Percentiles rank a stretch among this genome's conserved stretches.
Evolutionary conservation across 2,329 filamentous ascomycete species (phyloP).

Genomic region (Colletotrichum sp.): DNA sequence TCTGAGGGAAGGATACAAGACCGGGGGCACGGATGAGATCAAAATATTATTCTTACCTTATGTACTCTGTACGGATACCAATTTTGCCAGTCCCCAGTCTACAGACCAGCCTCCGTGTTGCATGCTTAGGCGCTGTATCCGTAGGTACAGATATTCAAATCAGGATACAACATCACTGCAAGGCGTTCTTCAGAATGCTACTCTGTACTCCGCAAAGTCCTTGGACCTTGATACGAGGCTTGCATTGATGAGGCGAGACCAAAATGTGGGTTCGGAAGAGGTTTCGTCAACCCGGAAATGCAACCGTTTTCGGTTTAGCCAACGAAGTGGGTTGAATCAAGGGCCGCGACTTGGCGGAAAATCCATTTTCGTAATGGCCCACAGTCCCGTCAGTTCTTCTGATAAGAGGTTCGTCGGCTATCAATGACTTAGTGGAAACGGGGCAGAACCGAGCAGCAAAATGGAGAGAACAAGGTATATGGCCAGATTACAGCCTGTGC

Average conservation of each 20-base stretch:
- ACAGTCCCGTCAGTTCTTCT: accelerated
- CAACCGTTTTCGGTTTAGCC: neutral
- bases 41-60: neutral
- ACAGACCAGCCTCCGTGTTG: neutral
- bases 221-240: neutral
- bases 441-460: neutral
- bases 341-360: neutral
- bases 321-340: neutral
- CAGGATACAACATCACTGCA: neutral
- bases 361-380: neutral
- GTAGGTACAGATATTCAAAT: neutral
- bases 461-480: neutral
- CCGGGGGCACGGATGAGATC: neutral
- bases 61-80: neutral
- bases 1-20: neutral
- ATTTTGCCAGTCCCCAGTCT: neutral
- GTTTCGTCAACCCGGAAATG: neutral
- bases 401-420: neutral
- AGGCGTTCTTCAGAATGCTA: neutral
- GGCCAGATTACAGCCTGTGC: neutral
- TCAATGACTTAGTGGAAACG: neutral
- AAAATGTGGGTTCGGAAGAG: neutral
- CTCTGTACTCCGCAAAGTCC: neutral
- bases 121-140: neutral
- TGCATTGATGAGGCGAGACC: neutral